Conservation (phyloP, 768 basidiomycete species). For the Paxillus rubicundulus region DNA sequence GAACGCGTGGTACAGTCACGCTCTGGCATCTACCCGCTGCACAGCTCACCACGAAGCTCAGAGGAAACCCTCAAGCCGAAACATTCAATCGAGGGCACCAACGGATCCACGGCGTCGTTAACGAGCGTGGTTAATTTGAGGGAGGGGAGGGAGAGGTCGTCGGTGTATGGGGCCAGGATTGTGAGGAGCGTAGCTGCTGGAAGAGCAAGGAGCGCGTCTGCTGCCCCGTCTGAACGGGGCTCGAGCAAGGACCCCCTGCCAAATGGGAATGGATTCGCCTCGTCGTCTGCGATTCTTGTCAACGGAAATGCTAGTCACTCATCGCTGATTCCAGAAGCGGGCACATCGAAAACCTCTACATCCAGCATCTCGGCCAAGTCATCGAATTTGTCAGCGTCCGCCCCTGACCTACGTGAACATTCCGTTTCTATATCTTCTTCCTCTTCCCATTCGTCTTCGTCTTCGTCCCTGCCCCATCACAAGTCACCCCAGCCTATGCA, state of each 20-base stretch:
- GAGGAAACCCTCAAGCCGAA: conserved; percentile 67
- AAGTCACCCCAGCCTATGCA: conserved; percentile 12
- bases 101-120: conserved; percentile 49
- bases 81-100: conserved; percentile 33
- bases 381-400: conserved; percentile 21
- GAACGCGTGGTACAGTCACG: conserved; percentile 58
- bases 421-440: conserved; percentile 9
- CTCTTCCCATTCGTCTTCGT: conserved; percentile 9
- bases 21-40: conserved; percentile 32
- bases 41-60: conserved; percentile 45
- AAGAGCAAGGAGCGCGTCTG: conserved; percentile 40
- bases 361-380: conserved; percentile 5
- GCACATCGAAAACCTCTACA: conserved; percentile 10
- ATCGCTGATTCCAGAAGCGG: conserved; percentile 22
- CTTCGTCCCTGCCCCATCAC: conserved; percentile 11
- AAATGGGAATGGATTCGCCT: conserved; percentile 10
- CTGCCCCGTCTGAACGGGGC: conserved; percentile 30
- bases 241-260: conserved; percentile 12
- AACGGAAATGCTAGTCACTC: conserved; percentile 25
- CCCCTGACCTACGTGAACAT: conserved; percentile 23
- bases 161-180: conserved; percentile 45
- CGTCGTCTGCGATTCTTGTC: conserved; percentile 10
- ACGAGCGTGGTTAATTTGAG: conserved; percentile 34
- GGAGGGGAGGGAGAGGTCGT: conserved; percentile 17
- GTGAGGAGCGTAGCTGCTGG: conserved; percentile 55